These are phyloP conservation scores for Aphanomyces euteiches DNA, from an alignment of 352 stramenopile species.

Conservation along the genomic window DNA sequence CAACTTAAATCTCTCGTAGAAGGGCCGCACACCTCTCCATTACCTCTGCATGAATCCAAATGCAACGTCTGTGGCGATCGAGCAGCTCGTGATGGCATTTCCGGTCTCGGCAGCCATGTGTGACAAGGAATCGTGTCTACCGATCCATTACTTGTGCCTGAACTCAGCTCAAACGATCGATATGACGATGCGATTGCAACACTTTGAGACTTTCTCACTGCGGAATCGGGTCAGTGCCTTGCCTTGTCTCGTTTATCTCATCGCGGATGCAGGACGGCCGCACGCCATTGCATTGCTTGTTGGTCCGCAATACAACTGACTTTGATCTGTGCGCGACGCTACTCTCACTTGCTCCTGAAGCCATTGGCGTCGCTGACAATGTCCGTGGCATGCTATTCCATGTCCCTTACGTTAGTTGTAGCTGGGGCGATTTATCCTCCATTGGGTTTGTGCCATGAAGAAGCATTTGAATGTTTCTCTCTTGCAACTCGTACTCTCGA, in stretches of 20 bases:
- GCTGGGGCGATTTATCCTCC: constrained; percentile 48
- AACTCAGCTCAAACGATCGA: constrained; percentile 46
- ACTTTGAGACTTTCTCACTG: constrained; percentile 37
- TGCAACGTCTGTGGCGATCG: constrained; percentile 3
- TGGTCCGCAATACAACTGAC: constrained; percentile 34
- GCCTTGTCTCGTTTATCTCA: neutral
- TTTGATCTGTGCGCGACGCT: constrained; percentile 41
- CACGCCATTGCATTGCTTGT: constrained; percentile 51
- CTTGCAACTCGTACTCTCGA: constrained; percentile 34
- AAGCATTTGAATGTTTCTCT: constrained; percentile 29
- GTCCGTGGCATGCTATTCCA: constrained; percentile 30
- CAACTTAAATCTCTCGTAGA: neutral
- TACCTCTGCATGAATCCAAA: constrained; percentile 27
- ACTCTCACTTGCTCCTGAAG: constrained; percentile 37
- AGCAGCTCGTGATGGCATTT: constrained; percentile 35
- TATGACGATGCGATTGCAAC: constrained; percentile 41
- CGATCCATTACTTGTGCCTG: constrained; percentile 51
- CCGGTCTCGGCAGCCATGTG: constrained; percentile 38
- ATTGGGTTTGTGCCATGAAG: constrained; percentile 50
- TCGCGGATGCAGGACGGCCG: constrained; percentile 35
- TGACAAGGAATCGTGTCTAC: constrained; percentile 44
- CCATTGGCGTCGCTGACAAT: constrained; percentile 39
- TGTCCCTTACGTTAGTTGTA: constrained; percentile 30
- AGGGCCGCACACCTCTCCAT: constrained; percentile 25
- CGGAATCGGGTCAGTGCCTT: constrained; percentile 41